Base-by-base conservation (phyloP, 2,329 filamentous ascomycete species). In the Fusarium stilboides region DNA sequence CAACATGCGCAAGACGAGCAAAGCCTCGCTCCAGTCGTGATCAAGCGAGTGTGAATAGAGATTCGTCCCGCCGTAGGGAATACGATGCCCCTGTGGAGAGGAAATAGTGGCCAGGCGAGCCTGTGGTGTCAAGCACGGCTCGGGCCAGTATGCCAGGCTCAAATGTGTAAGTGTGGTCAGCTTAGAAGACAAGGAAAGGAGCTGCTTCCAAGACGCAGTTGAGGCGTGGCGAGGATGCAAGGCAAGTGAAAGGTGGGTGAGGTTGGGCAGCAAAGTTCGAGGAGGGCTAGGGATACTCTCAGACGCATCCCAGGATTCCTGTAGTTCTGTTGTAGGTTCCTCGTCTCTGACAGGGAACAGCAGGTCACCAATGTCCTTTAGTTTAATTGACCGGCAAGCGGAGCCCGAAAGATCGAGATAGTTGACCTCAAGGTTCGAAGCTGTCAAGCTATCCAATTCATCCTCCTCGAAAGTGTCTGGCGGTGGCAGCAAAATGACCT, bases 241-340 rank as follows among this genome's bases (percentile, higher is more conserved):
- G 6, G 88, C 87, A 4, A 91, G 83, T 3, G 88, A 90, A 10
- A 91, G 80, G 67, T 89, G 87, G 0, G 88, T 89, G 14, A 91
- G 80, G 62, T 86, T 86, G 12, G 88, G 87, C 40, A 90, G 77
- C 19, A 89, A 75, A 13, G 76, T 74, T 28, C 74, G 78, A 2
- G 80, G 78, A 26, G 77, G 75, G 39, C 71, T 74, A 2, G 76
- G 71, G 17, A 75, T 73, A 5, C 65, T 63, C 17, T 81, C 80
- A 26, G 78, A 77, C 2, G 78, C 75, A 44, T 89, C 87, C 87
- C 87, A 89, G 1, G 86, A 87, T 4, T 89, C 87, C 49, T 84
- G 80, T 8, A 81, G 76, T 53, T 79, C 75, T 13, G 62, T 63
- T 8, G 57, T 46, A 24, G 50, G n/a, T 6, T 50, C 51, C 22